phyloP scores from a whole-genome alignment of 2,329 filamentous ascomycete species.

The Penicillium sp. region DNA sequence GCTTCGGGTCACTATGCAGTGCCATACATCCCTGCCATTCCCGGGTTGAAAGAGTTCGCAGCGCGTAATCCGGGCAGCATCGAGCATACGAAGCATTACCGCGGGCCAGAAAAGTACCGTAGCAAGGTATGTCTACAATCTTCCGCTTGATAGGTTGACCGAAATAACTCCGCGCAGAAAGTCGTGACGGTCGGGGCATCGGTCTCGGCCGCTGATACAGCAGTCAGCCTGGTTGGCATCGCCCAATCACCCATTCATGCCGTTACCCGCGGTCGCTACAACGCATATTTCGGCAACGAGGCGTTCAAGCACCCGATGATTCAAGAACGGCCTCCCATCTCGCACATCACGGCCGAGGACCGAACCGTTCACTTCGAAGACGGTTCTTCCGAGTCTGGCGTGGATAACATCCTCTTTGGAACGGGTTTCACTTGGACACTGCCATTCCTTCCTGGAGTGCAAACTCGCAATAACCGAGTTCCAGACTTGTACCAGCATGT shows the following conservation, averaged over 20 bases:
- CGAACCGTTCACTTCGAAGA: constrained; percentile 53
- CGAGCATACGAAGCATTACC: constrained; percentile 42
- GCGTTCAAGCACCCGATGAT: constrained; percentile 57
- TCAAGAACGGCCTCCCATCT: constrained; percentile 27
- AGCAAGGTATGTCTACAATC: constrained; percentile 25
- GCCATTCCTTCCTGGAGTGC: constrained; percentile 54
- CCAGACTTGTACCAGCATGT: constrained; percentile 37
- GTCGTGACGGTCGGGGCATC: constrained; percentile 61
- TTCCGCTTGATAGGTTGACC: background rate
- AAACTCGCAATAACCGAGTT: constrained; percentile 32
- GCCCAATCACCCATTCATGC: constrained; percentile 50
- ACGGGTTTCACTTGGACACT: constrained; percentile 64
- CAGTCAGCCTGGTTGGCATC: constrained; percentile 49
- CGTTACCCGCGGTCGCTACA: constrained; percentile 51
- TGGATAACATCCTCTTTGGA: constrained; percentile 62
- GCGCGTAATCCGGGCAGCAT: constrained; percentile 37
- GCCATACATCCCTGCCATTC: constrained; percentile 48
- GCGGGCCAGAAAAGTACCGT: constrained; percentile 38
- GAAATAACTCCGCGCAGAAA: constrained; percentile 36
- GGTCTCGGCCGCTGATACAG: constrained; percentile 61
- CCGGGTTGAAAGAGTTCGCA: constrained; percentile 41
- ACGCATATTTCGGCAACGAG: constrained; percentile 55
- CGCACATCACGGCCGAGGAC: constrained; percentile 37
- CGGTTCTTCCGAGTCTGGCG: constrained; percentile 48
- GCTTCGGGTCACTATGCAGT: constrained; percentile 59